phyloP scores from a whole-genome alignment of 805 yeast species.

The Schwanniomyces pseudopolymorphus region DNA sequence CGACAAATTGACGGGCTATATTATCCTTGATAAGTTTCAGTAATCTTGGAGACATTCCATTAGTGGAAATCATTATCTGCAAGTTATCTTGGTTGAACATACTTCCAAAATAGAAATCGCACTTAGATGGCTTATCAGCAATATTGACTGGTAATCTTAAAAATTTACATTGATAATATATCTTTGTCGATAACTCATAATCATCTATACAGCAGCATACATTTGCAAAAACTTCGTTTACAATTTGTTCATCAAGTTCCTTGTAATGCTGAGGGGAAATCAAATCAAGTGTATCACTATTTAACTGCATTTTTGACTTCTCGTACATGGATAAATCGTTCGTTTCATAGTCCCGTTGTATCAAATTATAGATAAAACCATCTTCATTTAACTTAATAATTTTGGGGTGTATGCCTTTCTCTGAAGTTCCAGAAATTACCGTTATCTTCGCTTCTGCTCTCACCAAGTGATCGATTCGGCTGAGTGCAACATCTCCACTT shows the following conservation, averaged over 20 bases:
- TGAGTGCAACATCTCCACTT: constrained; percentile 74
- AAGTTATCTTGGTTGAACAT: constrained; percentile 69
- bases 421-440: constrained; percentile 48
- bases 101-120: constrained; percentile 86
- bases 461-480: constrained; percentile 64
- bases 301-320: constrained; percentile 4
- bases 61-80: constrained; percentile 80
- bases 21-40: constrained; percentile 52
- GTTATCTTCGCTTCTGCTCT: constrained; percentile 71
- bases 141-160: constrained; percentile 65
- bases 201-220: constrained; percentile 78
- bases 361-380: constrained; percentile 45
- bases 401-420: constrained; percentile 25
- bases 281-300: not conserved
- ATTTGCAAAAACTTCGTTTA: constrained; percentile 50
- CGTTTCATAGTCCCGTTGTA: constrained; percentile 43
- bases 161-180: constrained; percentile 50
- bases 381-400: constrained; percentile 21
- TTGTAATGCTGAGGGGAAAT: constrained; percentile 16
- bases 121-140: constrained; percentile 80
- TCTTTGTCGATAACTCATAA: constrained; percentile 53
- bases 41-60: constrained; percentile 78
- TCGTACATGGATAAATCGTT: constrained; percentile 54
- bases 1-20: constrained; percentile 50
- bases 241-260: constrained; percentile 32